Percentiles rank a stretch among this genome's conserved stretches.
phyloP scores from a whole-genome alignment of 495 filamentous ascomycete genomes.

The Aspergillus heteromorphus region DNA sequence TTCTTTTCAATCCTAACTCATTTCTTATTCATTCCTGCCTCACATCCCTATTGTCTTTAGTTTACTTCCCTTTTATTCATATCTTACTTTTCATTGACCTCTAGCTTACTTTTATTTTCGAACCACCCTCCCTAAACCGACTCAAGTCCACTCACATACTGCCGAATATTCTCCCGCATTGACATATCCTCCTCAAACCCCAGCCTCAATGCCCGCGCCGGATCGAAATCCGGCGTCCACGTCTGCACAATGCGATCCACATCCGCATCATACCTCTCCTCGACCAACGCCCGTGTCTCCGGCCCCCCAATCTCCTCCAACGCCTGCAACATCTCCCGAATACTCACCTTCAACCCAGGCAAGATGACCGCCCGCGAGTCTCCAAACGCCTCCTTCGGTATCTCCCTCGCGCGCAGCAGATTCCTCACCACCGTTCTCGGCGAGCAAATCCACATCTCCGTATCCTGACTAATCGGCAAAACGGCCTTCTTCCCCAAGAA shows the following conservation, averaged over 20 bases:
- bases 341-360: conserved; percentile 64
- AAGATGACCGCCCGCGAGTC: conserved; percentile 63
- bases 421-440: conserved; percentile 67
- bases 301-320: conserved; percentile 64
- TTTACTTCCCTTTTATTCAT: too few relatives aligned
- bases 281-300: conserved; percentile 57
- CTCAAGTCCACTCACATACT: conserved; percentile 40
- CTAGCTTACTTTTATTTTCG: too few relatives aligned
- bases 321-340: conserved; percentile 72
- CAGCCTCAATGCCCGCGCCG: conserved; percentile 48
- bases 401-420: conserved; percentile 54
- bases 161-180: conserved; percentile 52
- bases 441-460: conserved; percentile 60
- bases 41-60: too few relatives aligned
- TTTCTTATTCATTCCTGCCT: too few relatives aligned
- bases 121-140: not conserved
- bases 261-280: conserved; percentile 59
- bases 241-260: conserved; percentile 67
- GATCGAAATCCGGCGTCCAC: conserved; percentile 68
- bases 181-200: conserved; percentile 57
- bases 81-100: too few relatives aligned
- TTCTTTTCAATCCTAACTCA: too few relatives aligned
- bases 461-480: conserved; percentile 52
- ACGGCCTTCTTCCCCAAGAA: conserved; percentile 59
- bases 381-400: conserved; percentile 49